Base-by-base conservation (phyloP, 2,329 filamentous ascomycete species). In the Trichoderma guizhouense region DNA sequence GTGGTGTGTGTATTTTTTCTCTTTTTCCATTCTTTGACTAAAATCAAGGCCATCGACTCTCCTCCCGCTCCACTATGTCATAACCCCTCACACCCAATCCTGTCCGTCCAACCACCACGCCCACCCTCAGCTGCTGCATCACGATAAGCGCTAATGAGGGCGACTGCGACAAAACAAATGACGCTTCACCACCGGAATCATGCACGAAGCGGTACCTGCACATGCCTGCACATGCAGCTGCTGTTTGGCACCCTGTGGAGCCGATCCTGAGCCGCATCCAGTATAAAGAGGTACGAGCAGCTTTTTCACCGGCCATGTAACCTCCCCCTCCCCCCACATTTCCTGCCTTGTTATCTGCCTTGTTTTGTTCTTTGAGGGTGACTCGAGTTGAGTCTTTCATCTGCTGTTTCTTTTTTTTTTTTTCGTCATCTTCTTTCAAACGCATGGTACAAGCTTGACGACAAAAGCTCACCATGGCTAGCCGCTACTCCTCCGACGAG, bases 401-500 rank as follows among this genome's bases (percentile, higher is more conserved):
- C 21, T 62, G 15, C 15, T 43, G 15, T 43, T 43, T 4, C n/a
- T 28, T 4, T 43, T 28, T 28, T 39, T 1, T 39, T 7, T 26
- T 24, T 14, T 26, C 14, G 39, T 24, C 5, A 5, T 26, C 34
- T 47, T 39, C 36, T 28, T 36, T 28, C n/a, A 15, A 6, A 3
- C 24, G 14, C 8, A 64, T 64, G 24, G 21, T 18, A 21, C 2
- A 26, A 21, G 9, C 57, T 15, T 36, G 28, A 67, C 28, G 18
- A 47, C 15, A 43, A 43, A 14, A 26, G 24, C 53, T 57, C 53
- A 43, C 53, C 24, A 82, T 81, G 79, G 80, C 76, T 72, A 82
- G 77, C 74, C 84, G 84, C 76, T 86, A 84, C 75, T 83, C 85
- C 70, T 84, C 86, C 74, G 86, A 89, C 39, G 87, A 88, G 34